Percentiles rank a stretch among this genome's conserved stretches.
phyloP scores from a whole-genome alignment of 192 early-diverging fungal species.

The Glomus cerebriforme region DNA sequence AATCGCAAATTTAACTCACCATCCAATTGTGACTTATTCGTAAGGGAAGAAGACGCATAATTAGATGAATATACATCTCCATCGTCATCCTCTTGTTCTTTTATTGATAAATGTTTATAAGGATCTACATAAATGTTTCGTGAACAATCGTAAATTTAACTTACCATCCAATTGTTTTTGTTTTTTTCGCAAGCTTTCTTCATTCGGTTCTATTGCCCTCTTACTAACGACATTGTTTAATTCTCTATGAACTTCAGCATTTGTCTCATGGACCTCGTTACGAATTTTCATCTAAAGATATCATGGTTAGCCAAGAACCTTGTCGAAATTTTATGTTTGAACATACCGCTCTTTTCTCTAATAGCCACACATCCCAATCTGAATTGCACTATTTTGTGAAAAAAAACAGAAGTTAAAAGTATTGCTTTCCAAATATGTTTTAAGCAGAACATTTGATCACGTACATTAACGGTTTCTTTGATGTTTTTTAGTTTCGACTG shows the following conservation, averaged over 20 bases:
- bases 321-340: constrained; percentile 18
- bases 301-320: constrained; percentile 28
- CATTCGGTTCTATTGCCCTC: not conserved
- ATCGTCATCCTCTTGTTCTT: no score
- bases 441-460: constrained; percentile 25
- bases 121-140: no score
- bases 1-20: no score
- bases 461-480: constrained; percentile 28
- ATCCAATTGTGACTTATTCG: not conserved
- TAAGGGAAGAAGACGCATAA: no score
- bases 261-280: constrained; percentile 15
- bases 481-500: constrained; percentile 26
- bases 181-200: not conserved
- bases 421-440: constrained; percentile 18
- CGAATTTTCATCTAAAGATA: constrained; percentile 28
- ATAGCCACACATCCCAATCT: constrained; percentile 24
- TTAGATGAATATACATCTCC: no score
- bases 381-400: constrained; percentile 28
- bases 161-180: not conserved
- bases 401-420: constrained; percentile 26
- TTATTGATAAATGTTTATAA: no score
- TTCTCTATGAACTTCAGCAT: constrained; percentile 25
- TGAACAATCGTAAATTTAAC: no score
- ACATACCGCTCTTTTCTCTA: constrained; percentile 28
- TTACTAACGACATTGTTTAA: constrained; percentile 22